Base-by-base conservation (phyloP, 495 filamentous ascomycete species). In the Friedmanniomyces endolithicus region DNA sequence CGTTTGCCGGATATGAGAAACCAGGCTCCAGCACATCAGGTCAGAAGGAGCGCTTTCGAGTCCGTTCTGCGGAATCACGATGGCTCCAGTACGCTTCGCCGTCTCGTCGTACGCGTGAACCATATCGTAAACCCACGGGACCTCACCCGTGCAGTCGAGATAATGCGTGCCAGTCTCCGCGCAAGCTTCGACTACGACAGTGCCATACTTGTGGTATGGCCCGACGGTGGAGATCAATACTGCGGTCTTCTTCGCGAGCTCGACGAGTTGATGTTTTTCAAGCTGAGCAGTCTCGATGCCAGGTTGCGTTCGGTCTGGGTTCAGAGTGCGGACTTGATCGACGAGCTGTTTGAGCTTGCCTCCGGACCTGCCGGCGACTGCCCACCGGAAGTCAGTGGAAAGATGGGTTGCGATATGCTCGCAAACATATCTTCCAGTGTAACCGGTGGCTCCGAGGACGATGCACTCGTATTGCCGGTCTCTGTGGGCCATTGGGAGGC, bases 101-200 rank as follows among this genome's bases (percentile, higher is more conserved):
- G 70, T 75, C 12, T 80, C 74, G 55, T 90, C 78, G 64, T 94
- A 92, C 59, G 88, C 86, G 17, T 81, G 74, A 52, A 96, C 80
- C 75, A 95, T 92, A 23, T 78, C 71, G 54, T 76, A 71, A 24
- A 89, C 77, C 79, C 85, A 98, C 8, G 87, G 85, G 8, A 80
- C 78, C 65, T 98, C 92, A 35, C 90, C 90, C 12, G 90, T 95
- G 29, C 80, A 79, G 71, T 96, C 90, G 41, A 97, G 72, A 66
- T 95, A 95, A 67, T 95, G 89, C 12, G 90, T 95, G 22, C 90
- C 90, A 56, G 81, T 81, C 47, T 80, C 76, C 29, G 87, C 88
- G 66, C 90, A 97, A n/a, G 90, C 89, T 60, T 85, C 83, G 51
- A 97, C 80, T 19, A 89, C 87, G 40, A 78, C 77, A 44, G 84